Base-by-base conservation (phyloP, 73 alveolate genomes). In the Tetrahymena malaccensis region DNA sequence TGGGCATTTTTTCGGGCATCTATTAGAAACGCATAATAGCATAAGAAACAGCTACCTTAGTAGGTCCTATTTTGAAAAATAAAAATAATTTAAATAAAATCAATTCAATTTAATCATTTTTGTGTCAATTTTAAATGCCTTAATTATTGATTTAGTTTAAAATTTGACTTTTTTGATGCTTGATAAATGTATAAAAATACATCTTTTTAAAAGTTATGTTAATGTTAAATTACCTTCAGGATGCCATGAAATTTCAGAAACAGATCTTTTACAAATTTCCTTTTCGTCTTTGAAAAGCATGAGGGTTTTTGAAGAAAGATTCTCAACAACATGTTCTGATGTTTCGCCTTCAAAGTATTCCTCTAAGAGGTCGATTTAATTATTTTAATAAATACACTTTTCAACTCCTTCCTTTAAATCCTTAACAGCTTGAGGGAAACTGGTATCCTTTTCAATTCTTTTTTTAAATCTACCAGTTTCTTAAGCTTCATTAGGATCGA, bases 321-420 rank as follows among this genome's bases (percentile, higher is more conserved):
- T 99, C 96, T 99, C 99, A 25, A 99, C 97, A 19, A 97, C 96
- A 85, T 97, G 98, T 95, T 98, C 99, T 84, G 96, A 95, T 96
- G 98, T 99, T 35, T 99, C 99, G 58, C 98, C 98, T 37, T 85
- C 43, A 96, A 99, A 99, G 96, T 98, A 99, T 96, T 99, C 99
- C 93, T 99, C 99, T 96, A 98, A 99, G 70, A 98, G 97, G 96
- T 98, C 99, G 98, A 99, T 99, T 95, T 98, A 98, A 95, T 99
- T 99, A 96, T 99, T 99, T 95, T 98, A 98, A 93, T 97, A 97
- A 94, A 99, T 98, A 94, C 98, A 96, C 93, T 97, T 97, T 89
- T 96, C 98, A 85, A 99, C 98, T 43, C 97, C 98, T 0, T 97
- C 98, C 27, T 97, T 97, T 55, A 99, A 95, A 89, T 98, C 99